Evolutionary conservation across 1,284 basidiomycete genomes (phyloP).

Genomic region (Veloporphyrellus conicus): DNA sequence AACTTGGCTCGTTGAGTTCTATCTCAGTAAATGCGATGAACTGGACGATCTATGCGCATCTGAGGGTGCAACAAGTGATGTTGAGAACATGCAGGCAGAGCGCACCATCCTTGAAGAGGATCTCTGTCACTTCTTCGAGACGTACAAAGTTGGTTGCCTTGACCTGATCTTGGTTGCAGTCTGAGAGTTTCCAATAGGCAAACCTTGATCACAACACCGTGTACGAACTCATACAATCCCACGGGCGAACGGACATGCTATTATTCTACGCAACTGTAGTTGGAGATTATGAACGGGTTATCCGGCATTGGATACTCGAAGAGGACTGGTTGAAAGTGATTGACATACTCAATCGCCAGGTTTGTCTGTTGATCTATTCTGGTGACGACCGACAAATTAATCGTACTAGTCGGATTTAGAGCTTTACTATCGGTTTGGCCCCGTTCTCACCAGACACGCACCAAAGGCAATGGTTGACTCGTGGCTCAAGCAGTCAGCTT

Average conservation of each 20-base stretch:
- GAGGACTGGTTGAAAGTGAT: slow-evolving; percentile 92
- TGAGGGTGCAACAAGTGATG: slow-evolving; percentile 80
- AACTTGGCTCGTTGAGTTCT: slow-evolving; percentile 98
- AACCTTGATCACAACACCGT: slow-evolving; percentile 83
- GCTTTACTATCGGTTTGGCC: slow-evolving; percentile 89
- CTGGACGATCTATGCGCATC: slow-evolving; percentile 87
- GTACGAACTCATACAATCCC: slow-evolving; percentile 90
- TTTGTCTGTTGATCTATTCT: slow-evolving; percentile 29
- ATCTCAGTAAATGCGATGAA: slow-evolving; percentile 93
- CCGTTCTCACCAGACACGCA: slow-evolving; percentile 81
- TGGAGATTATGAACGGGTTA: slow-evolving; percentile 79
- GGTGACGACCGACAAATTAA: slow-evolving; percentile 1
- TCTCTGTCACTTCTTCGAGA: slow-evolving; percentile 85
- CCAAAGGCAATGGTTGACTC: slow-evolving; percentile 89
- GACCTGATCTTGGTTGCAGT: not conserved
- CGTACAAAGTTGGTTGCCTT: slow-evolving; percentile 66
- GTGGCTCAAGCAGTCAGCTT: slow-evolving; percentile 78
- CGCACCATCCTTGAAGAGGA: slow-evolving; percentile 87
- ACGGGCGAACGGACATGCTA: slow-evolving; percentile 90
- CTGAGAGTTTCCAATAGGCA: slow-evolving; percentile 41
- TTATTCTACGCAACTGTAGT: slow-evolving; percentile 84
- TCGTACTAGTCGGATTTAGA: slow-evolving; percentile 67
- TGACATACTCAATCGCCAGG: slow-evolving; percentile 82
- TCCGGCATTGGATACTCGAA: slow-evolving; percentile 90
- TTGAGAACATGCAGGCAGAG: slow-evolving; percentile 82